Evolutionary conservation across 306 rosid species (phyloP), one percentile per base, ranked within the genome.

Genomic region (Glycyrrhiza uralensis): DNA sequence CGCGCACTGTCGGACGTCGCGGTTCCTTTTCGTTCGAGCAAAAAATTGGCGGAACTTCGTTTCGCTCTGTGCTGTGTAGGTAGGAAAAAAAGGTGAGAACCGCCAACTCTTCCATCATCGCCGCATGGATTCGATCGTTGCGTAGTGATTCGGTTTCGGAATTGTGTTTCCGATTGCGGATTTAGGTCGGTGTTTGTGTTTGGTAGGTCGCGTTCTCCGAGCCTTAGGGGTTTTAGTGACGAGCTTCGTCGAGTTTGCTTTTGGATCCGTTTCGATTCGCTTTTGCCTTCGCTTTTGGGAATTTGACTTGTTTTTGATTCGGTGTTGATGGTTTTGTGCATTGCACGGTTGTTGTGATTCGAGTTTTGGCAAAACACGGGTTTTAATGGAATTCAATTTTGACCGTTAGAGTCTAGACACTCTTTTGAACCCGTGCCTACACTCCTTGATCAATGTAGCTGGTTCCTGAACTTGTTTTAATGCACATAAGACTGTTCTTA

Each of bases 251-350:
- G 66, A 87, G 70, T 79, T 85, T 59, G 81, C 79, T 78, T 54
- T 71, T 85, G 85, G 97, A 91, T 95, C 96, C 88, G 79, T 76
- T 59, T 79, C 28, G 69, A 76, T 81, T 83, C 80, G 69, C 17
- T 51, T 76, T 11, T 62, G 18, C 45, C 79, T 26, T 77, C 72
- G 61, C 45, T 61, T 76, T 84, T 61, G 17, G 74, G 68, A 61
- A 49, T 69, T 76, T 67, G 64, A 41, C 52, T 71, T 65, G 58
- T 55, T 62, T 57, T 61, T 62, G 79, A 75, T 77, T 56, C 44
- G 45, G 18, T 46, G 62, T 68, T 68, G 61, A 69, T 57, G 67
- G 63, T 68, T 76, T 79, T 78, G 68, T 62, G 77, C 66, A 57
- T 59, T 77, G 70, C 76, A 15, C 73, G 50, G 67, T 63, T 66